Conservation (phyloP, 352 stramenopile genomes). For the Phytophthora aleatoria region DNA sequence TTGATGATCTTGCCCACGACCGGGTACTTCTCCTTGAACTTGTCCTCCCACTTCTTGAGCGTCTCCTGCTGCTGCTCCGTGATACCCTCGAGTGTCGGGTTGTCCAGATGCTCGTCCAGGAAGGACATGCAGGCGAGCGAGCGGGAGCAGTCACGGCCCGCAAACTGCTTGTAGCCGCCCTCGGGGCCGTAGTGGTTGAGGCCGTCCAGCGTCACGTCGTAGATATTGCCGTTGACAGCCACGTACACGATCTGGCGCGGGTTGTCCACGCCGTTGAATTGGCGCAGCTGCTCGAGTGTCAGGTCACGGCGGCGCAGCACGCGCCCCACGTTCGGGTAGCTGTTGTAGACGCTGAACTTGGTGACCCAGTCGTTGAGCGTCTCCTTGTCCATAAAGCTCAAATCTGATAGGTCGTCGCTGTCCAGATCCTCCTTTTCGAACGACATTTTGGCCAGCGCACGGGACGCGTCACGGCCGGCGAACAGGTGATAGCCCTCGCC, state of each 20-base stretch:
- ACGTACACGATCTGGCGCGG: constrained; percentile 94
- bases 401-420: constrained; percentile 71
- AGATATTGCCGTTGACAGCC: constrained; percentile 94
- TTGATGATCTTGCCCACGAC: constrained; percentile 88
- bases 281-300: constrained; percentile 86
- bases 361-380: constrained; percentile 93
- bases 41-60: constrained; percentile 96
- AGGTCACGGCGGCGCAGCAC: constrained; percentile 82
- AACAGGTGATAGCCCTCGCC: constrained; percentile 97
- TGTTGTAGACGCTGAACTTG: constrained; percentile 96
- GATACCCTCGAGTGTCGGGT: constrained; percentile 91
- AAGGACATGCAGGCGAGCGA: constrained; percentile 98
- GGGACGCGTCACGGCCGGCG: constrained; percentile 93
- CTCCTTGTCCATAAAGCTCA: constrained; percentile 86
- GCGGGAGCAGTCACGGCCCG: constrained; percentile 94
- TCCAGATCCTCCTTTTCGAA: constrained; percentile 95
- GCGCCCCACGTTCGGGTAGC: constrained; percentile 94
- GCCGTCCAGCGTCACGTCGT: constrained; percentile 96
- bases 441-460: constrained; percentile 95
- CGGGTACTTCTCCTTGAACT: constrained; percentile 95
- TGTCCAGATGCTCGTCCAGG: constrained; percentile 92
- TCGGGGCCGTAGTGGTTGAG: constrained; percentile 93
- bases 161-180: constrained; percentile 96
- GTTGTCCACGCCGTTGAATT: constrained; percentile 81
- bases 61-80: constrained; percentile 93